Percentiles rank a stretch among this genome's conserved stretches.
Evolutionary conservation across 371 early-diverging fungal species (phyloP).

Genomic region (Amoeboaphelidium occidentale): DNA sequence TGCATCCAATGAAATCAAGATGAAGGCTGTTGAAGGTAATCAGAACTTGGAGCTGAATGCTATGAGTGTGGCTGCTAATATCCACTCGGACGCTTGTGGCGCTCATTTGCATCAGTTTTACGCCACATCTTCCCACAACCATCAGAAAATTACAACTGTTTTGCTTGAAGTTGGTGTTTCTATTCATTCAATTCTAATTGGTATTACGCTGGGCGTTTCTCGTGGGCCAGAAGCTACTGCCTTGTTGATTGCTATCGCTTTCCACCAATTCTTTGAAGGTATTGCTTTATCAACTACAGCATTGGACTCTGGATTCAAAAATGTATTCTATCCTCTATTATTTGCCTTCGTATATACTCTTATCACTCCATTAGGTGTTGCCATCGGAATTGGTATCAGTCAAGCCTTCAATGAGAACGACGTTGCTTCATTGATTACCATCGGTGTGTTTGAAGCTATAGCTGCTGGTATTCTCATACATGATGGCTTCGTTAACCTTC

Average conservation of each 20-base stretch:
- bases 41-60: background rate
- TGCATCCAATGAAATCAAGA: background rate
- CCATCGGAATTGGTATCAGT: slow-evolving; percentile 41
- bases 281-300: slow-evolving; percentile 27
- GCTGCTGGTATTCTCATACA: slow-evolving; percentile 57
- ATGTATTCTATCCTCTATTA: slow-evolving; percentile 3
- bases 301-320: background rate
- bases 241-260: slow-evolving; percentile 48
- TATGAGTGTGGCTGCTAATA: background rate
- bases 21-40: background rate
- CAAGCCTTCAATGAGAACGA: slow-evolving; percentile 26
- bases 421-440: slow-evolving; percentile 25
- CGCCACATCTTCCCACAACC: background rate
- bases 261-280: slow-evolving; percentile 83
- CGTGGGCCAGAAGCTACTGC: slow-evolving; percentile 31
- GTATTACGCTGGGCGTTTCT: slow-evolving; percentile 44
- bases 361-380: slow-evolving; percentile 50
- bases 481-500: slow-evolving; percentile 39
- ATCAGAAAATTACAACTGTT: slow-evolving; percentile 16
- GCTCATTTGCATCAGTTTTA: background rate
- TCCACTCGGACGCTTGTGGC: slow-evolving; percentile 1
- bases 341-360: slow-evolving; percentile 26
- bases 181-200: slow-evolving; percentile 65
- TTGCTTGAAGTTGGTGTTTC: slow-evolving; percentile 66
- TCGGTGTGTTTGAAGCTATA: slow-evolving; percentile 46